Evolutionary conservation across 2,329 filamentous ascomycete genomes (phyloP).

Genomic region (Hirsutella minnesotensis): DNA sequence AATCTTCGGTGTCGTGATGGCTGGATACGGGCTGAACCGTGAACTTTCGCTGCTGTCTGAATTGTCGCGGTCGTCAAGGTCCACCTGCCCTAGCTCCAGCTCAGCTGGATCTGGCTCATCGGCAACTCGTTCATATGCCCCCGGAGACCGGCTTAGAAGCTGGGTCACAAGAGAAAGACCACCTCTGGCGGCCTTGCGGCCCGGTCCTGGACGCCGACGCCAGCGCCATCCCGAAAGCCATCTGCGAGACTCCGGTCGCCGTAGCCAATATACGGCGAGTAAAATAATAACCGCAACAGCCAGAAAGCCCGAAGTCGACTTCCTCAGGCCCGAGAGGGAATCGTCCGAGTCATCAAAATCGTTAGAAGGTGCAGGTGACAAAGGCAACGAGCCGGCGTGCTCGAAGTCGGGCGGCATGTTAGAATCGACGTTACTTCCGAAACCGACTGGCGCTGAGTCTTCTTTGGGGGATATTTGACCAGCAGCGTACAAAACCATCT

Average conservation of each 20-base stretch:
- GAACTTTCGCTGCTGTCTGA: constrained; percentile 50
- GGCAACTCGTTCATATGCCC: constrained; percentile 70
- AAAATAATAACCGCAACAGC: constrained; percentile 66
- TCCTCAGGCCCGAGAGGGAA: constrained; percentile 12
- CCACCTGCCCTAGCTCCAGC: constrained; percentile 64
- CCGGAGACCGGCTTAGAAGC: constrained; percentile 47
- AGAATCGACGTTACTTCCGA: constrained; percentile 68
- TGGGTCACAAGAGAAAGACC: constrained; percentile 46
- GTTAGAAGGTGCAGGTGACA: constrained; percentile 14
- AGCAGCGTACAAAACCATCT: constrained; percentile 90
- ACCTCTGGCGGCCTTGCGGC: constrained; percentile 32
- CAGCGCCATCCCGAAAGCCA: constrained; percentile 16
- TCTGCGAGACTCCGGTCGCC: constrained; percentile 62
- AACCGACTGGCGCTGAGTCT: constrained; percentile 65
- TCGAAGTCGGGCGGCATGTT: constrained; percentile 69
- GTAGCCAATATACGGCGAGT: constrained; percentile 59
- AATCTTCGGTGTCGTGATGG: constrained; percentile 55
- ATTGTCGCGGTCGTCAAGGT: constrained; percentile 51
- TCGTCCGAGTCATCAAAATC: constrained; percentile 33
- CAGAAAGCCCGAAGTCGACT: constrained; percentile 61
- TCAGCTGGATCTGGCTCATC: constrained; percentile 66
- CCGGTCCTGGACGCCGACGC: constrained; percentile 12
- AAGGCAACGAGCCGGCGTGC: constrained; percentile 52
- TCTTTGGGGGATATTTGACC: constrained; percentile 63
- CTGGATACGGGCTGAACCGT: constrained; percentile 48